phyloP scores from a whole-genome alignment of 345 rosid genomes.

The Viola odorata region DNA sequence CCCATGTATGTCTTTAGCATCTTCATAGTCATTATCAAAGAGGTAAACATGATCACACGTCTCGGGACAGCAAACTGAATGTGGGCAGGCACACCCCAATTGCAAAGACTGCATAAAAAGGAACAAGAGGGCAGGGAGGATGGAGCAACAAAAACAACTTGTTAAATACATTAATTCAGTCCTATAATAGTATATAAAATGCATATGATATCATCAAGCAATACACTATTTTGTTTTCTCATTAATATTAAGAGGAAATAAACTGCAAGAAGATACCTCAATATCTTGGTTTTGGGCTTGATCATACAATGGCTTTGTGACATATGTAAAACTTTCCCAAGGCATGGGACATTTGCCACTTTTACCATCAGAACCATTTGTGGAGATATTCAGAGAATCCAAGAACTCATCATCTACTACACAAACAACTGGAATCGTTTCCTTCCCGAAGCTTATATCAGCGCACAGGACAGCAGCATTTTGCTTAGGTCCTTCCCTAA shows the following conservation, averaged over 20 bases:
- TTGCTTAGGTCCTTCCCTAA: constrained; percentile 39
- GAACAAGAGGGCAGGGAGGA: not conserved
- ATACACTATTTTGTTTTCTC: not conserved
- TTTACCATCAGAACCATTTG: constrained; percentile 25
- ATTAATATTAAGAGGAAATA: not conserved
- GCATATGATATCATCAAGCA: constrained; percentile 3
- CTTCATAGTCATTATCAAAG: constrained; percentile 81
- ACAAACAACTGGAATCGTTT: constrained; percentile 62
- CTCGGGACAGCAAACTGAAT: constrained; percentile 56
- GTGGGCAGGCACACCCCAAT: constrained; percentile 61
- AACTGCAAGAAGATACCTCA: constrained; percentile 47
- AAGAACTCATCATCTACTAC: constrained; percentile 57
- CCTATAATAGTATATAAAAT: not conserved
- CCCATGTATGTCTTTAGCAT: constrained; percentile 82
- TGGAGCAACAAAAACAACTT: not conserved
- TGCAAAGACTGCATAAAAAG: constrained; percentile 52
- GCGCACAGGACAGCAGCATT: constrained; percentile 51
- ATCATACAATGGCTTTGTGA: constrained; percentile 55
- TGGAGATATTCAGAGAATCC: constrained; percentile 29
- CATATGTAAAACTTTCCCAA: constrained; percentile 75
- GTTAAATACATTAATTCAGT: not conserved
- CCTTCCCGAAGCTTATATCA: constrained; percentile 88
- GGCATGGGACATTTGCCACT: constrained; percentile 36
- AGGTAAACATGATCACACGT: constrained; percentile 94
- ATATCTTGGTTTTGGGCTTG: constrained; percentile 39